Base-by-base conservation (phyloP, 202 grass and related monocot species). In the Tripidium arundinaceum region DNA sequence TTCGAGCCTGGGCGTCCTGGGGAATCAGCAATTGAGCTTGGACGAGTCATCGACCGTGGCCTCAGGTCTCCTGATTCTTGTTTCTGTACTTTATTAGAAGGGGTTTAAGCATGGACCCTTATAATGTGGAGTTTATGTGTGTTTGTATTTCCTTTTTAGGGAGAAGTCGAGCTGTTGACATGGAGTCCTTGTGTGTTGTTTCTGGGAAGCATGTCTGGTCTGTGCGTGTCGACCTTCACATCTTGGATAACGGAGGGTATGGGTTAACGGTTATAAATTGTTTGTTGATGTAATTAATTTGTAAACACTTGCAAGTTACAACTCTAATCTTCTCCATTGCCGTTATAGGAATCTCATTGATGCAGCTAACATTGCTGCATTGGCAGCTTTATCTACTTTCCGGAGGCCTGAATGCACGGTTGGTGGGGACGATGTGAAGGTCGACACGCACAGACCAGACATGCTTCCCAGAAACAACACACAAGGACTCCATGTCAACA, bases 181-280 rank as follows among this genome's bases (percentile, higher is more conserved):
- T 93, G 92, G 96, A 98, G 77, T 98, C 96, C 7, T 75, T 98
- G 31, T 98, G 96, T 79, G 88, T 98, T 75, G 86, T 95, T 68
- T 82, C 96, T 0, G 92, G 96, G 26, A 98, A 88, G 91, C 91
- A 90, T 50, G 96, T 98, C 50, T 95, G 96, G 96, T 86, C 96
- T 0, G 72, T 95, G 29, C 92, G 92, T 31, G 90, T 98, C 0
- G 96, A 98, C 55, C 90, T 98, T 87, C 96, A 98, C 62, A 98
- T 98, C 77, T 85, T 98, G 81, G 96, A 98, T 78, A 98, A 98
- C 34, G 96, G 96, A 83, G 96, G 96, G 96, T 94, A 98, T 50
- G 86, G 0, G 13, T 31, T 63, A 62, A 90, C 57, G 79, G 28
- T 34, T 63, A 66, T 70, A 52, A 11, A 39, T 81, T 72, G 8